phyloP scores from a whole-genome alignment of 2,329 filamentous ascomycete genomes.

The Penicillium sp. region DNA sequence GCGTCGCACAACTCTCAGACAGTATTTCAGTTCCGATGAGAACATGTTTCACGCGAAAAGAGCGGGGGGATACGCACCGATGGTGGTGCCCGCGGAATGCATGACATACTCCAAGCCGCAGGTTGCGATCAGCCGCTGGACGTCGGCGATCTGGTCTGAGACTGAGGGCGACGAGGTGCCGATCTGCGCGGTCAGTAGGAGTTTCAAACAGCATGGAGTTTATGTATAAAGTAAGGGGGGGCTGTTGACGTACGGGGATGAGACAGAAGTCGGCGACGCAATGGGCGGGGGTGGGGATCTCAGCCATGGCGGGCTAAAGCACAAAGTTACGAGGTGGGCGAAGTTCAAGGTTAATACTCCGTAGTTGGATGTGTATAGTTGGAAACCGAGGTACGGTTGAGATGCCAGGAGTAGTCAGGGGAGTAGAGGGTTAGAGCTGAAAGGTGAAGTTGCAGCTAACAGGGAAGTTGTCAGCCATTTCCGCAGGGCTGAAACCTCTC shows the following conservation, averaged over 20 bases:
- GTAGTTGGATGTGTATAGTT: too few relatives aligned
- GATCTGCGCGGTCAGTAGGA: constrained; percentile 54
- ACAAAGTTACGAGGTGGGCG: neutral
- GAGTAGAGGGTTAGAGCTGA: neutral
- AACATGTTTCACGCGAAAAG: neutral
- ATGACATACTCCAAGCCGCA: constrained; percentile 82
- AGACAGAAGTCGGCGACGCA: constrained; percentile 92
- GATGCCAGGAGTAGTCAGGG: too few relatives aligned
- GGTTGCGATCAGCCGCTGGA: constrained; percentile 79
- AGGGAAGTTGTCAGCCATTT: neutral
- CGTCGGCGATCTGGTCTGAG: constrained; percentile 80
- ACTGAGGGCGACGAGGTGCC: constrained; percentile 77
- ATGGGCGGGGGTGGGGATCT: constrained; percentile 63
- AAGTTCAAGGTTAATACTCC: too few relatives aligned
- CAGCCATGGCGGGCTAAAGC: constrained; percentile 19
- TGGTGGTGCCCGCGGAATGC: constrained; percentile 91
- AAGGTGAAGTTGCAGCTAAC: neutral
- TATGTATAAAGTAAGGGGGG: neutral
- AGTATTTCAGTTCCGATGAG: neutral
- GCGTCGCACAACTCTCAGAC: neutral
- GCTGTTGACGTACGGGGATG: constrained; percentile 64
- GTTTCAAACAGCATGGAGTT: neutral
- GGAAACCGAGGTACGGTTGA: too few relatives aligned
- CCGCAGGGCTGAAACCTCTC: neutral
- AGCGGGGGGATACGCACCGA: constrained; percentile 61